Conservation (phyloP, 306 rosid genomes). For the Hippophae rhamnoides region DNA sequence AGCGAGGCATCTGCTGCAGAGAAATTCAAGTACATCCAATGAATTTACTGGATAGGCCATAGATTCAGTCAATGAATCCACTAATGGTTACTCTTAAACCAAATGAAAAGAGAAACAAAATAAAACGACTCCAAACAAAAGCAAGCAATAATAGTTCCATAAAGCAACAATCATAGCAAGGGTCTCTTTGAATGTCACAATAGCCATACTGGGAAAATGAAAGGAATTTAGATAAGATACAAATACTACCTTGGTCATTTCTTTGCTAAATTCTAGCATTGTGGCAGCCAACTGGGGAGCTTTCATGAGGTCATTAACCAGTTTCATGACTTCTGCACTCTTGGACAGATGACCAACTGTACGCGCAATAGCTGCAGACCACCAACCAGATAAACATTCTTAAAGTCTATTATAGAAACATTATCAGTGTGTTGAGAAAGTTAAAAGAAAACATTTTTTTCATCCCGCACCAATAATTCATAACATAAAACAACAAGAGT, state of each 20-base stretch:
- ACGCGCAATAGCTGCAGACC: constrained; percentile 48
- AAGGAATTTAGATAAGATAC: background rate
- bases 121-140: too few relatives aligned
- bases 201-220: too few relatives aligned
- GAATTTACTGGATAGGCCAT: background rate
- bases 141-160: too few relatives aligned
- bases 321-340: constrained; percentile 97
- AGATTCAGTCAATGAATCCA: background rate
- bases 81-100: background rate
- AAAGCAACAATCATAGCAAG: background rate
- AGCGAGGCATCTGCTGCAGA: too few relatives aligned
- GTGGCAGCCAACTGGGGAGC: constrained; percentile 94
- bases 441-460: too few relatives aligned
- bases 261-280: constrained; percentile 97
- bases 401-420: background rate
- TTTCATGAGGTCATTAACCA: constrained; percentile 92
- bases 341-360: constrained; percentile 97
- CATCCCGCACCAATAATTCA: too few relatives aligned
- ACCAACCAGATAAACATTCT: background rate
- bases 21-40: too few relatives aligned
- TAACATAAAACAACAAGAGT: too few relatives aligned
- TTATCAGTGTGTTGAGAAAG: too few relatives aligned
- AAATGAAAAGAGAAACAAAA: background rate
- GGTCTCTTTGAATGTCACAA: too few relatives aligned
- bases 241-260: constrained; percentile 80